These are phyloP conservation scores for Eustoma russellianum DNA, from an alignment of 257 asterid species.

Conservation along the genomic window DNA sequence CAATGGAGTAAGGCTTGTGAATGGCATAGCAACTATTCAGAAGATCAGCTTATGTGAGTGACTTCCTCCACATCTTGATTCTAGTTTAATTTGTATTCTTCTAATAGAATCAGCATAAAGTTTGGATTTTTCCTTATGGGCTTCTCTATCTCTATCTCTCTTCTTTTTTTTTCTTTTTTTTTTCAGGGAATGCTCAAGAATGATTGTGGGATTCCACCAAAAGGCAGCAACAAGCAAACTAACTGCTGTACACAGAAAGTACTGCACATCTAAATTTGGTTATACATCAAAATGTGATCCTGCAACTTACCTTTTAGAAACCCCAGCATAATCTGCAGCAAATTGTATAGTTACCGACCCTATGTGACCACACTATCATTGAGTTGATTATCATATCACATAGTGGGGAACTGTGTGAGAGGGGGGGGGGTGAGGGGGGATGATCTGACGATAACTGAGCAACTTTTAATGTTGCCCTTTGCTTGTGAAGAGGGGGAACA, in stretches of 20 bases:
- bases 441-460: slow-evolving; percentile 25
- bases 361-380: slow-evolving; percentile 33
- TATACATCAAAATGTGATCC: slow-evolving; percentile 67
- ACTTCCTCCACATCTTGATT: too few relatives aligned
- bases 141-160: too few relatives aligned
- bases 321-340: slow-evolving; percentile 32
- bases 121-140: background rate
- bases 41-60: slow-evolving; percentile 62
- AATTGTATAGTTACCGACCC: slow-evolving; percentile 45
- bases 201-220: slow-evolving; percentile 51
- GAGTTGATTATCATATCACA: slow-evolving; percentile 10
- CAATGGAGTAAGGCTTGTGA: slow-evolving; percentile 87
- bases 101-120: background rate
- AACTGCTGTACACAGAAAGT: slow-evolving; percentile 72
- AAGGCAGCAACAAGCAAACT: slow-evolving; percentile 58
- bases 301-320: slow-evolving; percentile 53
- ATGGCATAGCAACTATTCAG: slow-evolving; percentile 63
- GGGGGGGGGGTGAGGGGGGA: slow-evolving; percentile 12
- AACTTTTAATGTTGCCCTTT: slow-evolving; percentile 44
- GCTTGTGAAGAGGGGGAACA: background rate
- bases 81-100: background rate
- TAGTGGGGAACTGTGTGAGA: background rate
- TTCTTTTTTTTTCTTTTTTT: too few relatives aligned
- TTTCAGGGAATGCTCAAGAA: slow-evolving; percentile 55
- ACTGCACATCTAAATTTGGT: slow-evolving; percentile 60